Base-by-base conservation (phyloP, 768 basidiomycete species). In the Infundibulicybe gibba region DNA sequence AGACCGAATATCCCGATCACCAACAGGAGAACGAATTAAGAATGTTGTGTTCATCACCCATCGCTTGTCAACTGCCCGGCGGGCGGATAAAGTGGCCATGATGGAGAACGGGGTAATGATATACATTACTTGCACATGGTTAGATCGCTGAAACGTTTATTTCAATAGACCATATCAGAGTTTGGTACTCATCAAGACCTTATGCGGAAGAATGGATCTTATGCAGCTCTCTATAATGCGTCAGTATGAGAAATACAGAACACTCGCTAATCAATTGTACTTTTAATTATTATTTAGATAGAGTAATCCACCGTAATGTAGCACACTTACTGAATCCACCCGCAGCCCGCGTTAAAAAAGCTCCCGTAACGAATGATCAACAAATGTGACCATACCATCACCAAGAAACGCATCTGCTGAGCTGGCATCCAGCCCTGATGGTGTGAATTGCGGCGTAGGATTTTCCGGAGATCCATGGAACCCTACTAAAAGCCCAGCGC, bases 51-150 rank as follows among this genome's bases (percentile, higher is more conserved):
- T 86, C 66, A 87, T 91, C 57, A 91, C 90, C 5, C 90, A 92
- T 66, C 79, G 87, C 50, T 76, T 92, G 49, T 81, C 85, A 19
- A 87, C 85, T 39, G 88, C 89, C 15, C 83, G 87, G 3, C 80
- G 86, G 37, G 90, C 90, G 51, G 87, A 92, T 68, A 90, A 89
- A 66, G 79, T 90, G 53, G 88, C 86, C 37, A 86, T 90, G 82
- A 88, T 90, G 85, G 84, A 90, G 55, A 75, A 77, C 56, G 88
- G 88, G 64, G 77, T 79, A 63, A 55, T 3, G 38, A 43, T 15
- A 31, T 20, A 17, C 49, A 40, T 16, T 38, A 67, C 60, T 10
- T 20, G 43, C 33, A 49, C 33, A 49, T 20, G 48, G 33, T 25
- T 40, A 51, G 40, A 40, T 40, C 41, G 48, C 39, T 48, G 32